Evolutionary conservation across 2,329 filamentous ascomycete genomes (phyloP), one percentile per base, ranked within the genome.

Genomic region (Calonectria crousiana): DNA sequence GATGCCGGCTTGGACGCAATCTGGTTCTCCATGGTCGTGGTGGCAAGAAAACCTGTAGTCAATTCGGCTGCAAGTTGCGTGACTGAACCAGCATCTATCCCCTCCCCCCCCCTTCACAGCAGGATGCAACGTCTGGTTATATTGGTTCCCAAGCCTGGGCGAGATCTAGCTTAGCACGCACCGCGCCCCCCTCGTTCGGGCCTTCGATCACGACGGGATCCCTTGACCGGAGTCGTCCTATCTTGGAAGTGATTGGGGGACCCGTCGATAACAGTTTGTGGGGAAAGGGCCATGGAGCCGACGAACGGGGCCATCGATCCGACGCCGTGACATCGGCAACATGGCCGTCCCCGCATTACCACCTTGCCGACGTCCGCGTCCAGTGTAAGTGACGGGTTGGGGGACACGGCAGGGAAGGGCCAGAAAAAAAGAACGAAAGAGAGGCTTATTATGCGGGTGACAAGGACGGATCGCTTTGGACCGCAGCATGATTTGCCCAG

Each of bases 281-380:
- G 73, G 73, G 73, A 67, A 66, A 72, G 23, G 64, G 47, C 52
- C 73, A 69, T 53, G 67, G 44, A 73, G 28, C 67, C 67, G 71
- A 71, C 36, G 52, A 41, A 30, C 60, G 23, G 51, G 67, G 62
- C 53, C 71, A 75, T 73, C 74, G 71, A 65, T 65, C 74, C 74
- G 71, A 75, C 41, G 53, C 38, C 34, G 18, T 16, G 28, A 30
- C 20, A 58, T 71, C 74, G 71, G 71, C 53, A 75, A 73, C 28
- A 26, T 73, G 73, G 36, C 67, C 41, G 11, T 69, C 41, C 58
- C 62, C 56, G 69, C 47, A 60, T 13, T 34, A 67, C 18, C 64
- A 68, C 18, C 16, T 60, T 75, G 41, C 74, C 71, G 71, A 75
- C 51, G 20, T 41, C 11, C 26, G 44, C 44, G n/a, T 32, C 51